A percentile compares a stretch with the other conserved stretches of the same genome.
Evolutionary conservation across 352 stramenopile species (phyloP).

Genomic region (Phytophthora foliorum): DNA sequence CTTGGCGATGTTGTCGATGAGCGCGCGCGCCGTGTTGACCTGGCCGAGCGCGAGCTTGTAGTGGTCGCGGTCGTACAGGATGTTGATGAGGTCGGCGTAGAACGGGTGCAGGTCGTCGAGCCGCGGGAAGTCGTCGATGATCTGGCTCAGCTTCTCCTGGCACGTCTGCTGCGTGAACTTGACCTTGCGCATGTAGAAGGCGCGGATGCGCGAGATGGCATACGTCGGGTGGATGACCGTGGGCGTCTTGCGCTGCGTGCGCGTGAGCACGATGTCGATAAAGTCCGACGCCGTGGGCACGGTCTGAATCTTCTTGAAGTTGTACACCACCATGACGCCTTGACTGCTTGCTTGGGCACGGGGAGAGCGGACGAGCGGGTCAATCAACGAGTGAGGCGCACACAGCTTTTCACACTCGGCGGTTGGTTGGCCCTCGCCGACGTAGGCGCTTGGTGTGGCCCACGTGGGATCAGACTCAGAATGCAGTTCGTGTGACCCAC

Average conservation of each 20-base stretch:
- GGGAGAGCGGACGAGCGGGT: not conserved
- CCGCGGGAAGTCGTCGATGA: conserved; percentile 99
- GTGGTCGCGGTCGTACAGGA: conserved; percentile 99
- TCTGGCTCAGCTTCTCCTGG: conserved; percentile 97
- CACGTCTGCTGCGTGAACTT: conserved; percentile 99
- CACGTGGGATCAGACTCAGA: too few species aligned
- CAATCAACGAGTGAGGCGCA: conserved; percentile 13
- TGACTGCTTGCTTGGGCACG: not conserved
- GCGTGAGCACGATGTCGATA: conserved; percentile 99
- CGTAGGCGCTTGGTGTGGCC: not conserved
- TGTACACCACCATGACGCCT: conserved; percentile 97
- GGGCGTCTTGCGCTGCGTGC: conserved; percentile 99
- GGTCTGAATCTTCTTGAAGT: conserved; percentile 99
- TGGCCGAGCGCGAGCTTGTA: conserved; percentile 99
- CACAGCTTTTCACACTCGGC: conserved; percentile 25
- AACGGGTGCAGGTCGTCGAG: conserved; percentile 99
- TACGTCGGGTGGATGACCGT: conserved; percentile 99
- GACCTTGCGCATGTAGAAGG: conserved; percentile 99
- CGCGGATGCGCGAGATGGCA: conserved; percentile 96
- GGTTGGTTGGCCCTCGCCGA: conserved; percentile 46
- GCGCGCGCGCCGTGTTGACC: conserved; percentile 98
- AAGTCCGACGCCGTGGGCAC: conserved; percentile 98
- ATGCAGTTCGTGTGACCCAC: not conserved
- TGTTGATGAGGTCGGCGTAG: conserved; percentile 99
- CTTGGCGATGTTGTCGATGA: conserved; percentile 98